Evolutionary conservation across 306 rosid genomes (phyloP).

Genomic region (Pyrus bretschneideri): DNA sequence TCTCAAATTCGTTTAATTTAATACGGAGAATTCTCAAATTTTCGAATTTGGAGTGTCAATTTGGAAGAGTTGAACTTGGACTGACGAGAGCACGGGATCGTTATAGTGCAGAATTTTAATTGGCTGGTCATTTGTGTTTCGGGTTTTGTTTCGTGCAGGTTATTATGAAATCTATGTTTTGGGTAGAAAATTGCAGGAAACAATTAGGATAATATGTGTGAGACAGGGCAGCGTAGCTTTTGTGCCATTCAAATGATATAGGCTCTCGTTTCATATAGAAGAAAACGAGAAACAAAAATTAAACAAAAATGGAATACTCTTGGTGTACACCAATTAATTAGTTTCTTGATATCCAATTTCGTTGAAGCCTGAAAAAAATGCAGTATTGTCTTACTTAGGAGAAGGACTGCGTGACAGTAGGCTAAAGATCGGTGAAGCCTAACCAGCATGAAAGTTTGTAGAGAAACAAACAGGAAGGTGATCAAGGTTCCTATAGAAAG

Average conservation of each 20-base stretch:
- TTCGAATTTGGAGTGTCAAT: neutral
- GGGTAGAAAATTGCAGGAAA: neutral
- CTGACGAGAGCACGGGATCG: neutral
- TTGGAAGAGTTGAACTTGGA: neutral
- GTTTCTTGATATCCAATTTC: neutral
- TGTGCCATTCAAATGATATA: neutral
- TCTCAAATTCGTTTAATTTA: neutral
- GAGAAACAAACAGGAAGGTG: slow-evolving; percentile 19
- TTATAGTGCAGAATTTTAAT: neutral
- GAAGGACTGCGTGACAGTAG: slow-evolving; percentile 6
- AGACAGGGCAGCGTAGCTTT: neutral
- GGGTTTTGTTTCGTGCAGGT: neutral
- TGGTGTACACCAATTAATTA: neutral
- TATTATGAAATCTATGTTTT: neutral
- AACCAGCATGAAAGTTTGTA: slow-evolving; percentile 34
- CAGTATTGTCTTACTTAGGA: neutral
- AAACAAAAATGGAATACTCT: neutral
- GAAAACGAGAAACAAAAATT: neutral
- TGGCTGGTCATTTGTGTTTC: neutral
- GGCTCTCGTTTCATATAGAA: neutral
- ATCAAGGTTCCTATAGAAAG: slow-evolving; percentile 31
- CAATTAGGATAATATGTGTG: neutral
- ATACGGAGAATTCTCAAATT: neutral
- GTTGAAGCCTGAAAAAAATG: neutral
- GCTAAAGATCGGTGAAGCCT: slow-evolving; percentile 25